Percentiles rank a stretch among this genome's conserved stretches.
Evolutionary conservation across 495 filamentous ascomycete species (phyloP).

Genomic region (Aspergillus sparsus): DNA sequence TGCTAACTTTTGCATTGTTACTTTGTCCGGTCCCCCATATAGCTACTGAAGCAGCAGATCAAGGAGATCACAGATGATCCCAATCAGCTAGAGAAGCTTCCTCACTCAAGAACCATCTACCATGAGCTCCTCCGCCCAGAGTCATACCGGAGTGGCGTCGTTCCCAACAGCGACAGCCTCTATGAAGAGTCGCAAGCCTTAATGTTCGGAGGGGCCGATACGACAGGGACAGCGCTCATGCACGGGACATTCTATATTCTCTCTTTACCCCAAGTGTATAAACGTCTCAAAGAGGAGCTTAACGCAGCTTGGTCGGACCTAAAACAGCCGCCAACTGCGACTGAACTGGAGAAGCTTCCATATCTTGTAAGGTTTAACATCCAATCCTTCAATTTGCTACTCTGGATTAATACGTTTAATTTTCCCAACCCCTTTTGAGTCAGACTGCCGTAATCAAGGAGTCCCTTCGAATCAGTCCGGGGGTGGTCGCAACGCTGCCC

Average conservation of each 20-base stretch:
- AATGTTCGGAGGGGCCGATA: constrained; percentile 15
- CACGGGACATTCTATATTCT: constrained; percentile 14
- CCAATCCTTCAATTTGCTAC: neutral
- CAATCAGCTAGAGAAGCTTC: constrained; percentile 4
- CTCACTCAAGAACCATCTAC: constrained; percentile 15
- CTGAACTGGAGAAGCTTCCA: constrained; percentile 10
- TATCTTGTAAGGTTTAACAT: constrained; percentile 5
- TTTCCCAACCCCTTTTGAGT: neutral
- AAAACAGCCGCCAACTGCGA: neutral
- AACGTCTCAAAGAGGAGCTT: constrained; percentile 5
- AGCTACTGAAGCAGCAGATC: constrained; percentile 16
- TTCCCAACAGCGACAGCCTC: constrained; percentile 8
- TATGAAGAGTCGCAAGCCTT: constrained; percentile 16
- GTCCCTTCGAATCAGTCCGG: constrained; percentile 12
- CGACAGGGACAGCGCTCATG: constrained; percentile 11
- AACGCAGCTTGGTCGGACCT: constrained; percentile 2
- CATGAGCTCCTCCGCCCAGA: constrained; percentile 15
- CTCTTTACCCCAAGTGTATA: neutral
- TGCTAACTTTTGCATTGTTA: neutral
- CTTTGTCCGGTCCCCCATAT: neutral
- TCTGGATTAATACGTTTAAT: too few species aligned
- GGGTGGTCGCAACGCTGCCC: constrained; percentile 12
- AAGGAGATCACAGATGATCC: constrained; percentile 7
- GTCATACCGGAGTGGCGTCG: constrained; percentile 5
- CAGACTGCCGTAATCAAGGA: constrained; percentile 19